Evolutionary conservation across 768 basidiomycete species (phyloP), one percentile per base, ranked within the genome.

Genomic region (Tulasnella sp.): DNA sequence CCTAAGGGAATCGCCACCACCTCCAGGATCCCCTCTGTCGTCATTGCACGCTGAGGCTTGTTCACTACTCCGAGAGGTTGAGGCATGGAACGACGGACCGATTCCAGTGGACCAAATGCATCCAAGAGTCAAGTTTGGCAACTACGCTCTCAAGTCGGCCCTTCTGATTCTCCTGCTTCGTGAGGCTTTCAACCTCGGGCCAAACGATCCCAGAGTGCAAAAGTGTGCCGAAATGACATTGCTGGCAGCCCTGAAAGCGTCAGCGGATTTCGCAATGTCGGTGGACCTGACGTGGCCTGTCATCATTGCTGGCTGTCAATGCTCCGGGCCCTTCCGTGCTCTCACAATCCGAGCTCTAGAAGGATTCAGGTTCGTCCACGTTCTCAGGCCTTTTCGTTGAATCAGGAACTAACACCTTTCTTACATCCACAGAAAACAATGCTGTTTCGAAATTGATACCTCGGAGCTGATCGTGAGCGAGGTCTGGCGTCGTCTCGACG

Each of bases 381-480:
- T 55, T 18, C 37, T 37, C 32, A 0, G 20, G 16, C 15, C 57
- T 20, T 23, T 55, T 78, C 78, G 82, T 79, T 69, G 73, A 70
- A 32, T 18, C 77, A 51, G 46, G 70, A 18, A 23, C 18, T 55
- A 48, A 61, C 73, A 70, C 29, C 72, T 39, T 76, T 79, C 75
- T 77, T 76, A 13, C 78, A 72, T 78, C 55, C 75, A 75, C 70
- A 84, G 83, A 55, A 77, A 80, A 51, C 80, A 81, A 70, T 80
- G 82, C 75, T 84, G 82, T 80, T 84, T 84, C 82, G 85, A 87
- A 81, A 83, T 86, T 74, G 84, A 85, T 79, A 84, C 84, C 29
- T 81, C 83, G 51, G 84, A 85, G 71, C 80, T 83, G 80, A 83
- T 85, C 79, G 82, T 84, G 37, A 74, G 23, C 42, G 78, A 79